These are phyloP conservation scores for Salix udensis DNA, from an alignment of 345 rosid species.

Conservation along the genomic window DNA sequence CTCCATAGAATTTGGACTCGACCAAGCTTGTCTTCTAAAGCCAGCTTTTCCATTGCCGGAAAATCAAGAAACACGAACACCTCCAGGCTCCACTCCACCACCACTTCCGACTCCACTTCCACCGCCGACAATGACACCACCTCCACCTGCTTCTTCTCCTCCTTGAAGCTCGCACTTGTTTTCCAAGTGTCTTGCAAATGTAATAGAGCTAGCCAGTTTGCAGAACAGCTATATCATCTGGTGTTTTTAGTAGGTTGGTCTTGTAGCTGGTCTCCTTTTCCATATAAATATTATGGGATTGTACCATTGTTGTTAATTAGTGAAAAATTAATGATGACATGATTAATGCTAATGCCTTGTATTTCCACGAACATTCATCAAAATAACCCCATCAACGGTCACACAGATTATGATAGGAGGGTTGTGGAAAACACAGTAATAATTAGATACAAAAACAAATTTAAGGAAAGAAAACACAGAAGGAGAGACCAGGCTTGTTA, in stretches of 20 bases:
- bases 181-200: neutral
- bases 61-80: neutral
- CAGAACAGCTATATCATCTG: neutral
- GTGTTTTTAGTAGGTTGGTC: neutral
- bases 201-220: neutral
- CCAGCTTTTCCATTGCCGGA: slow-evolving; percentile 4
- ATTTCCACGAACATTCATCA: neutral
- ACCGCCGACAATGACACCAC: neutral
- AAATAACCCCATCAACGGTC: neutral
- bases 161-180: neutral
- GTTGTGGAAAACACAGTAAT: neutral
- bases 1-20: neutral
- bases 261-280: neutral
- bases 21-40: neutral
- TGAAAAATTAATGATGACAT: neutral
- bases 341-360: neutral
- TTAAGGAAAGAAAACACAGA: too few relatives aligned
- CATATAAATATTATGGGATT: neutral
- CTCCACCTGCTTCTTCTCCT: neutral
- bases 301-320: neutral
- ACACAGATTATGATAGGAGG: neutral
- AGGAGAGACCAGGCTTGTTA: too few relatives aligned
- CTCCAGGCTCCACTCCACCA: neutral
- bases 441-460: too few relatives aligned
- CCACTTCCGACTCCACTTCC: neutral